Evolutionary conservation across 73 alveolate species (phyloP).

Genomic region (Tetrahymena malaccensis): DNA sequence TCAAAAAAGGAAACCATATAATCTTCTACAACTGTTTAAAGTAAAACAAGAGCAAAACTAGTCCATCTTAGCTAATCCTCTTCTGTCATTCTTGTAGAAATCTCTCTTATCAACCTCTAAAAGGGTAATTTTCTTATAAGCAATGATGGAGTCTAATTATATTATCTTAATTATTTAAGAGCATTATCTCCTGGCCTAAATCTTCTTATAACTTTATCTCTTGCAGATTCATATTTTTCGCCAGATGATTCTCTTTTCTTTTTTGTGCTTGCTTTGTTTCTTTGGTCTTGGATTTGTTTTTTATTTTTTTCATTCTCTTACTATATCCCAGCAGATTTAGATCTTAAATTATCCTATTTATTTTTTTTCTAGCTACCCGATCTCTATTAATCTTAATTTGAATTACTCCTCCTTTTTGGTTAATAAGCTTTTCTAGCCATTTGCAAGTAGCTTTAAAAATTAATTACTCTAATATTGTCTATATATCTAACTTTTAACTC

Average conservation of each 20-base stretch:
- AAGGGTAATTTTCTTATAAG: constrained; percentile 33
- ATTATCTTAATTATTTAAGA: constrained; percentile 30
- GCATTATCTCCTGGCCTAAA: constrained; percentile 43
- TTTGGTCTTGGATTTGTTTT: not conserved
- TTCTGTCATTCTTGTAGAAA: constrained; percentile 5
- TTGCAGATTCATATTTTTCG: constrained; percentile 4
- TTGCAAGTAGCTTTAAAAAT: not conserved
- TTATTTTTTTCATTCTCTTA: not conserved
- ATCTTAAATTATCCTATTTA: not conserved
- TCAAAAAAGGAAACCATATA: constrained; percentile 26
- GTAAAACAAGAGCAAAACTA: constrained; percentile 22
- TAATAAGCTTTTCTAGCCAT: not conserved
- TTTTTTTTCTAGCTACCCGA: not conserved
- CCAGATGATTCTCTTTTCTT: constrained; percentile 28
- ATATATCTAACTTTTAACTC: not conserved
- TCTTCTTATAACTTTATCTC: constrained; percentile 14
- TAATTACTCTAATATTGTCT: not conserved
- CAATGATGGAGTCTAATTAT: constrained; percentile 21
- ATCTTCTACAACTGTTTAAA: constrained; percentile 31
- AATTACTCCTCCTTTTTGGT: not conserved
- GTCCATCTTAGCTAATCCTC: constrained; percentile 5
- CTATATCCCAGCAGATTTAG: not conserved
- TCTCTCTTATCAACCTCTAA: constrained; percentile 27
- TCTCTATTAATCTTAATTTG: not conserved
- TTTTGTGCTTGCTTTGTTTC: constrained; percentile 8